A percentile compares a stretch with the other conserved stretches of the same genome.
These are phyloP conservation scores for Botryotinia narcissicola DNA, from an alignment of 2,329 filamentous ascomycete genomes.

Conservation along the genomic window DNA sequence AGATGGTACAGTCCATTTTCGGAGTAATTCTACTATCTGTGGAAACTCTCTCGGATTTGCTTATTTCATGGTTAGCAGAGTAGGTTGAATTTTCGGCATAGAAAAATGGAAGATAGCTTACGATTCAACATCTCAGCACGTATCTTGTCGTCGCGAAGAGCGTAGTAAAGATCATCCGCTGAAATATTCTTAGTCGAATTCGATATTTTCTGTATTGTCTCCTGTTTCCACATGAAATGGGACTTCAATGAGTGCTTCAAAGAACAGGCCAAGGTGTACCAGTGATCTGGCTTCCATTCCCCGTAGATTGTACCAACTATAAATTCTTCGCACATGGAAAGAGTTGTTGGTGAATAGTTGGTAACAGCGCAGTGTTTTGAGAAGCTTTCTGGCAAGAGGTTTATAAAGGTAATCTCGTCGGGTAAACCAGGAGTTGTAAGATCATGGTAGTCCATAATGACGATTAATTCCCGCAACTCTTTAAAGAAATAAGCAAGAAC, in stretches of 20 bases:
- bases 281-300: not conserved
- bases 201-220: not conserved
- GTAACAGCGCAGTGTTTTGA: not conserved
- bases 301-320: not conserved
- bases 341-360: not conserved
- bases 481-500: not conserved
- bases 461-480: not conserved
- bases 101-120: not conserved
- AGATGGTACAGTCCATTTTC: not conserved
- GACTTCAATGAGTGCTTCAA: not conserved
- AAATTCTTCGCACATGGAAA: not conserved
- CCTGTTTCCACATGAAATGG: not conserved
- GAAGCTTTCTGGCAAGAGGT: not conserved
- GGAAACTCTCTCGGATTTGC: not conserved
- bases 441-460: not conserved
- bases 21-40: no score
- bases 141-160: not conserved
- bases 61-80: not conserved
- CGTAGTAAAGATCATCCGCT: not conserved
- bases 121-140: not conserved
- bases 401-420: not conserved
- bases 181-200: not conserved
- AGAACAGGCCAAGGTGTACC: not conserved
- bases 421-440: not conserved
- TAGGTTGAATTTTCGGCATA: accelerated